Conservation (phyloP, 179 eudicot genomes). For the Gypsophila paniculata region DNA sequence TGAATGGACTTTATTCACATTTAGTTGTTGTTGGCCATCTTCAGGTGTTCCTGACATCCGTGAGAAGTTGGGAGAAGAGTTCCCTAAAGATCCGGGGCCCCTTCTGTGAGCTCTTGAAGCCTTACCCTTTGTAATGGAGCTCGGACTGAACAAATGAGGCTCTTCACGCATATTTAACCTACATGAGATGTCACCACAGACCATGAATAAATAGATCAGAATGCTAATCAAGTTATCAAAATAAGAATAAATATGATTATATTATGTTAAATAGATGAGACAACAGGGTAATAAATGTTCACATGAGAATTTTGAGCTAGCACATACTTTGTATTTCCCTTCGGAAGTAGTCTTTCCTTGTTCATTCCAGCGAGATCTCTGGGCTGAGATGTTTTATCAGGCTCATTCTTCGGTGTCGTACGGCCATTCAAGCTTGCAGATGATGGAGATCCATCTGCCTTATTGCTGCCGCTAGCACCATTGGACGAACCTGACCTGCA, state of each 20-base stretch:
- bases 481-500: slow-evolving; percentile 57
- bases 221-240: slow-evolving; percentile 11
- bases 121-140: slow-evolving; percentile 62
- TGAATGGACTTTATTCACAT: slow-evolving; percentile 49
- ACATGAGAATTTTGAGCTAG: slow-evolving; percentile 8
- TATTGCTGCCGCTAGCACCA: slow-evolving; percentile 45
- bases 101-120: slow-evolving; percentile 67
- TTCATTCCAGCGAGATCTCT: slow-evolving; percentile 58
- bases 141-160: slow-evolving; percentile 35
- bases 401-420: slow-evolving; percentile 51
- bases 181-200: slow-evolving; percentile 10
- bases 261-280: background rate
- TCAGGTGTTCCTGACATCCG: slow-evolving; percentile 52
- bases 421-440: slow-evolving; percentile 49
- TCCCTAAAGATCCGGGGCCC: slow-evolving; percentile 45
- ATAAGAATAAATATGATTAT: slow-evolving; percentile 12
- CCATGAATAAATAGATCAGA: slow-evolving; percentile 11
- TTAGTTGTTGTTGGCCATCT: slow-evolving; percentile 60
- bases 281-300: background rate
- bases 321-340: slow-evolving; percentile 64
- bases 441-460: slow-evolving; percentile 47
- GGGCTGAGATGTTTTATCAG: slow-evolving; percentile 47
- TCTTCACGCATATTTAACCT: slow-evolving; percentile 71
- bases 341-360: slow-evolving; percentile 55
- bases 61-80: slow-evolving; percentile 52